Percentiles rank a stretch among this genome's conserved stretches.
Evolutionary conservation across 75 land plant genomes (phyloP).

Genomic region (Adiantum capillusveneris): DNA sequence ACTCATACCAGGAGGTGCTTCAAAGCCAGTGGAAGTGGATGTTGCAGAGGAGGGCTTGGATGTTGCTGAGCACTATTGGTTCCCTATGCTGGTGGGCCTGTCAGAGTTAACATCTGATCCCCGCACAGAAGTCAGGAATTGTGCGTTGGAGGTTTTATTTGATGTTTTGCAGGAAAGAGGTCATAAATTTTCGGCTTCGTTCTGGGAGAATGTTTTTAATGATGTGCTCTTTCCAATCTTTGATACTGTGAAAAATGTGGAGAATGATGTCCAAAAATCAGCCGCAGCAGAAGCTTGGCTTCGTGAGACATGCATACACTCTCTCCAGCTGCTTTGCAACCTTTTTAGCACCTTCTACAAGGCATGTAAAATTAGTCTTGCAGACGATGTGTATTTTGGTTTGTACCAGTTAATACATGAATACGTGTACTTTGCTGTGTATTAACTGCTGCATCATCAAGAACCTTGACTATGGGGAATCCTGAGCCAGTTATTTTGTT

Average conservation of each 20-base stretch:
- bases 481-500: too few relatives aligned
- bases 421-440: neutral
- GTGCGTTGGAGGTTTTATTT: conserved; percentile 94
- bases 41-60: conserved; percentile 41
- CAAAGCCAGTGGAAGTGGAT: conserved; percentile 48
- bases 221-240: conserved; percentile 92
- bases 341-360: conserved; percentile 88
- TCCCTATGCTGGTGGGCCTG: conserved; percentile 94
- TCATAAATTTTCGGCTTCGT: conserved; percentile 66
- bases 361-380: conserved; percentile 23
- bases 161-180: conserved; percentile 95
- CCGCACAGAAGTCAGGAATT: conserved; percentile 83
- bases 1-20: conserved; percentile 76
- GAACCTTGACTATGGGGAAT: neutral
- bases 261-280: conserved; percentile 40
- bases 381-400: neutral
- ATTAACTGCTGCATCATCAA: neutral
- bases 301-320: conserved; percentile 80
- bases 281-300: conserved; percentile 66
- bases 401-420: neutral
- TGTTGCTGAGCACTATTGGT: conserved; percentile 94
- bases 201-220: conserved; percentile 93
- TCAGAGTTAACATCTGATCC: conserved; percentile 91
- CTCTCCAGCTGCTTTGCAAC: conserved; percentile 91
- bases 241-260: conserved; percentile 79